Evolutionary conservation across 805 yeast genomes (phyloP).

Genomic region (Cyberlindnera xishuangbannaensis): DNA sequence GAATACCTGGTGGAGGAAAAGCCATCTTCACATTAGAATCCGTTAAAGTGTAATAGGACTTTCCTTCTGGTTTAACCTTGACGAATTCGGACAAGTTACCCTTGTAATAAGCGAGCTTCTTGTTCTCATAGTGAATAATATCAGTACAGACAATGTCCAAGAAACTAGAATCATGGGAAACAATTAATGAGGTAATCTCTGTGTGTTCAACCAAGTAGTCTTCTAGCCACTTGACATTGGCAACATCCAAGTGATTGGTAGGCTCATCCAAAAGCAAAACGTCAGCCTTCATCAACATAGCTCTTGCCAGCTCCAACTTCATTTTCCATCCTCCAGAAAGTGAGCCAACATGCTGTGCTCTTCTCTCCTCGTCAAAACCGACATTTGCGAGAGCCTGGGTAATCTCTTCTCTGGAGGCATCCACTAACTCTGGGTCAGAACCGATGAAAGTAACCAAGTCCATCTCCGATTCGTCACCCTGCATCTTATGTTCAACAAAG

Average conservation of each 20-base stretch:
- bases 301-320: conserved; percentile 98
- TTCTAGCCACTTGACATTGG: conserved; percentile 89
- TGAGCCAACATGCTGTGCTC: conserved; percentile 88
- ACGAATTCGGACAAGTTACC: conserved; percentile 94
- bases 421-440: conserved; percentile 72
- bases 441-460: conserved; percentile 85
- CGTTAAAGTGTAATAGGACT: conserved; percentile 88
- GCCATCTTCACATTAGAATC: conserved; percentile 94
- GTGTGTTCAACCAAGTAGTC: conserved; percentile 78
- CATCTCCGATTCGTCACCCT: conserved; percentile 90
- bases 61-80: conserved; percentile 90
- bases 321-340: conserved; percentile 99
- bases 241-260: conserved; percentile 94
- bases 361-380: conserved; percentile 88
- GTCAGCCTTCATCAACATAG: conserved; percentile 96
- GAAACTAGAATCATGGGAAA: conserved; percentile 97
- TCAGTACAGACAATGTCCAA: conserved; percentile 94
- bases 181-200: conserved; percentile 89
- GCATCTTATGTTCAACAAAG: conserved; percentile 94
- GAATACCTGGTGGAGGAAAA: conserved; percentile 96
- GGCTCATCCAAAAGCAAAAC: conserved; percentile 94
- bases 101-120: conserved; percentile 89
- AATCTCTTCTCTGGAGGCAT: conserved; percentile 64
- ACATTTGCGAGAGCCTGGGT: conserved; percentile 72
- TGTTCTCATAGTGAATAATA: conserved; percentile 92